Evolutionary conservation across 2,329 filamentous ascomycete species (phyloP), one percentile per base, ranked within the genome.

Genomic region (Venturia nashicola): DNA sequence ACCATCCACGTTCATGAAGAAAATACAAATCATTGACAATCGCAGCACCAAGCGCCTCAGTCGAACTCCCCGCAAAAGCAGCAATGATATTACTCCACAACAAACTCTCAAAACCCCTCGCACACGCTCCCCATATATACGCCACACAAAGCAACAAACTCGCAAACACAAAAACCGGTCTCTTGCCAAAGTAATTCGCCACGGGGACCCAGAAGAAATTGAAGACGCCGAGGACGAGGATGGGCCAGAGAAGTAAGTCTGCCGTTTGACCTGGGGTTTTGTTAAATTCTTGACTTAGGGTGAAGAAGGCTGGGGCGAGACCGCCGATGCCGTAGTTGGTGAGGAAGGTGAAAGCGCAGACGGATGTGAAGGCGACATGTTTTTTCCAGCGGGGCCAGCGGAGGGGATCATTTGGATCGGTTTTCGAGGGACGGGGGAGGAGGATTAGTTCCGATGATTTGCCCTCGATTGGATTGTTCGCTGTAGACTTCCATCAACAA

Each of bases 11-110:
- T 78, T 89, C 85, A 76, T 93, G 93, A 32, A 97, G 90, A 73
- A 87, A 94, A 75, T 93, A 97, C 62, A 97, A 73, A 73, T 97
- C 93, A 48, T 91, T 92, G 7, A 97, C 89, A 61, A 86, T 87
- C 0, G 90, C 90, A 74, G 96, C 96, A 65, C 97, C 87, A 32
- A 97, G 78, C 0, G 90, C 89, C 76, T 97, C 93, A 0, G 76
- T 78, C 7, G 77, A 73, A 11, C 73, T 75, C 2, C 76, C 77
- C 0, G 76, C 78, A 67, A 80, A 78, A 0, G 76, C 78, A 0
- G 71, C 76, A 42, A 80, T 68, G 39, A 80, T 76, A 65, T 76
- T 77, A 43, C 74, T 76, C 76, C 77, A 78, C 11, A 80, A 68
- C 60, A 80, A 68, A 61, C 74, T 77, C 39, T 72, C 66, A 67